Evolutionary conservation across 2,329 filamentous ascomycete genomes (phyloP).

Genomic region (Sarocladium kiliense): DNA sequence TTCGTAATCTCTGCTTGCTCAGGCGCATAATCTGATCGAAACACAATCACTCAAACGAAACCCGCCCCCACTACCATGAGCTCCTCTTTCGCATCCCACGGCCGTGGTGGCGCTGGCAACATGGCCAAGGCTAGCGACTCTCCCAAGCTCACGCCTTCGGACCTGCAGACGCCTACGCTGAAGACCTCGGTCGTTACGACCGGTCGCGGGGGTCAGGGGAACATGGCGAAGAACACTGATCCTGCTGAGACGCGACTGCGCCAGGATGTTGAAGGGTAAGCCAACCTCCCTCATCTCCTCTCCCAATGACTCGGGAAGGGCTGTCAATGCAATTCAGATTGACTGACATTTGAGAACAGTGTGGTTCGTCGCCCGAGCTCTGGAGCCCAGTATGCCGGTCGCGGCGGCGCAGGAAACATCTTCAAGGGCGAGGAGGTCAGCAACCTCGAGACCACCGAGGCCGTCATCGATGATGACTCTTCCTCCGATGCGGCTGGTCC

Average conservation of each 20-base stretch:
- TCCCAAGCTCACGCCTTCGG: conserved; percentile 50
- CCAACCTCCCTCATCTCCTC: conserved; percentile 15
- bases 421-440: conserved; percentile 41
- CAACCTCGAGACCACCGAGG: conserved; percentile 19
- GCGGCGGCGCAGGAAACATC: conserved; percentile 72
- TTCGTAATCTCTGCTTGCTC: neutral
- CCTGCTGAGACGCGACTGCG: conserved; percentile 67
- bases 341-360: conserved; percentile 25
- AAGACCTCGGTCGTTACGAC: conserved; percentile 84
- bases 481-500: conserved; percentile 11
- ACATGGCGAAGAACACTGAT: conserved; percentile 75
- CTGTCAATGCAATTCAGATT: neutral
- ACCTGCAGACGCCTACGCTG: conserved; percentile 77
- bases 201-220: conserved; percentile 80
- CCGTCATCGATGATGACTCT: conserved; percentile 25
- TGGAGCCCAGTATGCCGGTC: conserved; percentile 62
- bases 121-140: conserved; percentile 52
- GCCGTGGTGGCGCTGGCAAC: conserved; percentile 76
- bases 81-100: conserved; percentile 53
- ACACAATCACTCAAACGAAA: neutral
- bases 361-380: conserved; percentile 50
- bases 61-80: conserved; percentile 31
- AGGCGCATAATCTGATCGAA: too few relatives aligned
- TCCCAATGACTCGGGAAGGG: too few relatives aligned
- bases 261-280: conserved; percentile 76